Evolutionary conservation across 495 filamentous ascomycete genomes (phyloP).

Genomic region (Wilcoxina mikolae): DNA sequence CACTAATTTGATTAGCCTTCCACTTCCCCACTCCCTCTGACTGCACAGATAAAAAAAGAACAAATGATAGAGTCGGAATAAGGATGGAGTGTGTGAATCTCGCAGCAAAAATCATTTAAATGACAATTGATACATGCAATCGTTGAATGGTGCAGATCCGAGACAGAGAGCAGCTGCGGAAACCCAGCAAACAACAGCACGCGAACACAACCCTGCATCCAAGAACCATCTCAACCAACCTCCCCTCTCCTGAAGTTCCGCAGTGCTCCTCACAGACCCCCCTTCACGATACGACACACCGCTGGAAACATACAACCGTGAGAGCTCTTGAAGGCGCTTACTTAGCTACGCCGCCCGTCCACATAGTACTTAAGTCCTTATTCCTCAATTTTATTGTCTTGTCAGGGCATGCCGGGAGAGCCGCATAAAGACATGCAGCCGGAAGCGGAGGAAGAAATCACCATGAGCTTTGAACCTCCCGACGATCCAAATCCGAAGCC

Average conservation of each 20-base stretch:
- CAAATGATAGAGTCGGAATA: too few species aligned
- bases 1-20: too few species aligned
- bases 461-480: constrained; percentile 5
- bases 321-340: not conserved
- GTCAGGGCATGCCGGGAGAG: not conserved
- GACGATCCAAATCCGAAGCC: not conserved
- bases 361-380: not conserved
- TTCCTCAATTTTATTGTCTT: not conserved
- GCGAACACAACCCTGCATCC: too few species aligned
- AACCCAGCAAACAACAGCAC: too few species aligned
- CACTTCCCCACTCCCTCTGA: too few species aligned
- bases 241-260: not conserved
- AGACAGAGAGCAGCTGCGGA: too few species aligned
- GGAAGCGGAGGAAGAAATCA: constrained; percentile 1
- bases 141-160: too few species aligned
- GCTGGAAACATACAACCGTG: not conserved
- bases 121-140: too few species aligned
- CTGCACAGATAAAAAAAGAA: too few species aligned
- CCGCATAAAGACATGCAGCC: not conserved
- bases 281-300: not conserved
- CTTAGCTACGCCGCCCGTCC: not conserved
- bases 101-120: too few species aligned
- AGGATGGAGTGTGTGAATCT: too few species aligned
- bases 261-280: not conserved
- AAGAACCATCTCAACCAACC: not conserved